Conservation (phyloP, 345 rosid species). For the Clausena lansium region DNA sequence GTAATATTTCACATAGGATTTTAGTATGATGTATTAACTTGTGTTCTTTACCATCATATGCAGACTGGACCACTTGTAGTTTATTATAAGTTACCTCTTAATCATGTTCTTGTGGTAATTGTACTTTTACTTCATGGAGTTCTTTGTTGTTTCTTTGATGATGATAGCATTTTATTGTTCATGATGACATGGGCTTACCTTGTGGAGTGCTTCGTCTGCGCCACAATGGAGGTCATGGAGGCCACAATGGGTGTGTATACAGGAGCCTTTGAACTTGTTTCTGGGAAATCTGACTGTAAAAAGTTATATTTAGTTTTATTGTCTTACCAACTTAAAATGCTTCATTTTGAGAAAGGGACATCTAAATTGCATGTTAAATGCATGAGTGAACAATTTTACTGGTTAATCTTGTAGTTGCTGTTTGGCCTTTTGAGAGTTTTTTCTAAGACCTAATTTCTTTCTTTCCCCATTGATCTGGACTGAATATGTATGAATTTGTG, state of each 20-base stretch:
- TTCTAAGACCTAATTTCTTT: not conserved
- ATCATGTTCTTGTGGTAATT: constrained; percentile 77
- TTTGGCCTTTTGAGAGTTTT: not conserved
- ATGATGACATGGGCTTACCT: constrained; percentile 80
- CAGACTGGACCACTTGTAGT: constrained; percentile 90
- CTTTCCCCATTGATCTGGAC: not conserved
- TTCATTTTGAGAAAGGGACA: not conserved
- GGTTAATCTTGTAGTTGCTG: not conserved
- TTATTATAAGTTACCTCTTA: constrained; percentile 84
- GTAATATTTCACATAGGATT: constrained; percentile 1
- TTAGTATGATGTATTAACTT: constrained; percentile 9
- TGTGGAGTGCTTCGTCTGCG: constrained; percentile 95
- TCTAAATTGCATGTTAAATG: not conserved
- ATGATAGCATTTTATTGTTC: constrained; percentile 22
- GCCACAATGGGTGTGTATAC: constrained; percentile 82
- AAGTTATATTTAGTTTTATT: not conserved
- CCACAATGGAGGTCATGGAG: constrained; percentile 78
- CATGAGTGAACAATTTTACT: not conserved
- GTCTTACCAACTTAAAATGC: not conserved
- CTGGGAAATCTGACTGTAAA: not conserved
- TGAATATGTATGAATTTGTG: not conserved
- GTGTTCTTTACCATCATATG: constrained; percentile 10
- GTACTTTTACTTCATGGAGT: constrained; percentile 11
- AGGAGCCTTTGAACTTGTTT: constrained; percentile 7
- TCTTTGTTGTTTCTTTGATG: constrained; percentile 3